Evolutionary conservation across 129 eudicot species (phyloP).

Genomic region (Saussurea involucrata): DNA sequence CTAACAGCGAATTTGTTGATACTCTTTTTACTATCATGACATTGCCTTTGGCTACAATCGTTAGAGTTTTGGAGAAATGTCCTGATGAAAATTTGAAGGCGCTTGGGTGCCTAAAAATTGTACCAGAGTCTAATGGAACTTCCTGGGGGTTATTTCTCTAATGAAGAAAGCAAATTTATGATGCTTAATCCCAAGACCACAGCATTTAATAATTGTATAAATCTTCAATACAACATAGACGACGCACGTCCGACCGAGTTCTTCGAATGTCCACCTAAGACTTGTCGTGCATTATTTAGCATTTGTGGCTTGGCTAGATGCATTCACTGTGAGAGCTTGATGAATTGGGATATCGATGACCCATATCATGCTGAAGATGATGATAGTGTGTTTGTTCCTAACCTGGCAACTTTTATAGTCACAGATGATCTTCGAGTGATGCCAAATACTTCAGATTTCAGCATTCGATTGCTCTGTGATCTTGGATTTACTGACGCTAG

Average conservation of each 20-base stretch:
- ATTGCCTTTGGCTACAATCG: slow-evolving; percentile 39
- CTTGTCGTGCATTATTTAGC: not conserved
- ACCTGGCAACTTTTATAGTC: too few relatives aligned
- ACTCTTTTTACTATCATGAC: slow-evolving; percentile 36
- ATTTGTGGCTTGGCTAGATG: not conserved
- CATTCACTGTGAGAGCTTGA: not conserved
- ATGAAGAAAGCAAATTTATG: too few relatives aligned
- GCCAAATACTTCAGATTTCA: not conserved
- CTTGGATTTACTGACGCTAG: too few relatives aligned
- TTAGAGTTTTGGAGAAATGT: slow-evolving; percentile 13
- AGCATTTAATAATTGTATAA: not conserved
- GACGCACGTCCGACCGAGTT: not conserved
- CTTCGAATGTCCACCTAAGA: not conserved
- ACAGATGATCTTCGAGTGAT: too few relatives aligned
- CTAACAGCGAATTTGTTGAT: slow-evolving; percentile 25
- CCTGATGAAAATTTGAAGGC: not conserved
- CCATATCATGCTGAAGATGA: too few relatives aligned
- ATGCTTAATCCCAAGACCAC: not conserved
- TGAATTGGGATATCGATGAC: not conserved
- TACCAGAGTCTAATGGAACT: slow-evolving; percentile 17
- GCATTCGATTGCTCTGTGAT: too few relatives aligned
- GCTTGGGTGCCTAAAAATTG: slow-evolving; percentile 27
- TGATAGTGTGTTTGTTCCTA: too few relatives aligned
- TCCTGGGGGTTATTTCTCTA: not conserved
- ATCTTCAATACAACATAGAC: slow-evolving; percentile 7